Conservation (phyloP, 805 yeast species). For the Zygoascus ofunaensis region DNA sequence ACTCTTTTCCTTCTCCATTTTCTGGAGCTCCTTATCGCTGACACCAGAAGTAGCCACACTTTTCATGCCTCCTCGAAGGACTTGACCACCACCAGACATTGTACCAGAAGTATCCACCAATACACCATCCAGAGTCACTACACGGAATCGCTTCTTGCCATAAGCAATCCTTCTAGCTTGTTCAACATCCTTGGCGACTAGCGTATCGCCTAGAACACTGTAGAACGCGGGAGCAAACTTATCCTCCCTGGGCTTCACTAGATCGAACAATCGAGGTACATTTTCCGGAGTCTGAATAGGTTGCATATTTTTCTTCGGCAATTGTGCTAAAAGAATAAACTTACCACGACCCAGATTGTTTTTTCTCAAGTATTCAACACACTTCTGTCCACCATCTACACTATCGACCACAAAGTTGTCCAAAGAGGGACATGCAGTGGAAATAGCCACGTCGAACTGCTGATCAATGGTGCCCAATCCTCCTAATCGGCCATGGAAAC, state of each 20-base stretch:
- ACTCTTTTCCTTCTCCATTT: slow-evolving; percentile 43
- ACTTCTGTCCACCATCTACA: slow-evolving; percentile 59
- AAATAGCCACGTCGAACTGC: slow-evolving; percentile 82
- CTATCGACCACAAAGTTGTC: slow-evolving; percentile 90
- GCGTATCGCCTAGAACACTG: slow-evolving; percentile 75
- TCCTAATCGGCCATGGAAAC: slow-evolving; percentile 86
- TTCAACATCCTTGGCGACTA: slow-evolving; percentile 68
- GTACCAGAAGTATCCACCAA: slow-evolving; percentile 90
- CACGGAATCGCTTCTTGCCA: slow-evolving; percentile 71
- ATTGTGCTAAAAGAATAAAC: slow-evolving; percentile 69
- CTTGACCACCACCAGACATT: slow-evolving; percentile 90
- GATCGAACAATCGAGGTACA: slow-evolving; percentile 76
- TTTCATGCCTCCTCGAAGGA: slow-evolving; percentile 63
- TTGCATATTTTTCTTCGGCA: slow-evolving; percentile 51
- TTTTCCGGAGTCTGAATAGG: slow-evolving; percentile 62
- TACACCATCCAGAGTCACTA: slow-evolving; percentile 88
- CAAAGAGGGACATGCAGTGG: slow-evolving; percentile 86
- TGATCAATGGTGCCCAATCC: slow-evolving; percentile 87
- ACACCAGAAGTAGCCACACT: slow-evolving; percentile 29
- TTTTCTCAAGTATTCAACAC: slow-evolving; percentile 74
- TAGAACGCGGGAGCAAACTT: slow-evolving; percentile 82
- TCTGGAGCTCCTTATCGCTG: slow-evolving; percentile 47
- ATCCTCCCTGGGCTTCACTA: slow-evolving; percentile 57
- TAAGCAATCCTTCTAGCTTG: slow-evolving; percentile 87
- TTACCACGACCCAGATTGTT: slow-evolving; percentile 82